Evolutionary conservation across 768 basidiomycete species (phyloP).

Genomic region (Coprinopsis cinerea): DNA sequence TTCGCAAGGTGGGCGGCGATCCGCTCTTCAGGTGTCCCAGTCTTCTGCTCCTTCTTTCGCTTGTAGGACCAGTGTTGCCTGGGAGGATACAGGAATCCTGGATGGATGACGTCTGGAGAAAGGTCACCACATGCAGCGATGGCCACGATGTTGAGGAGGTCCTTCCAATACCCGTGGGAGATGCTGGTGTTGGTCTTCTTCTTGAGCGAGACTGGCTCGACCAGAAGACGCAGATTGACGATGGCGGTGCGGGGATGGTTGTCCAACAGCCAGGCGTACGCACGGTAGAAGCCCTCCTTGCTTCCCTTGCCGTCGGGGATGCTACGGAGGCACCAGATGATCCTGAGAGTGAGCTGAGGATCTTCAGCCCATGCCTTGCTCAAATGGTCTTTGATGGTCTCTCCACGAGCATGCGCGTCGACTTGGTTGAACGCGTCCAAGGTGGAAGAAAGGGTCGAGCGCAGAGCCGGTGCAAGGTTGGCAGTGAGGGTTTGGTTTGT

Average conservation of each 20-base stretch:
- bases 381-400: constrained; percentile 30
- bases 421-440: constrained; percentile 56
- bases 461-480: constrained; percentile 46
- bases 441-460: constrained; percentile 43
- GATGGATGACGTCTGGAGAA: constrained; percentile 11
- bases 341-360: constrained; percentile 47
- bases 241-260: constrained; percentile 69
- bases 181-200: constrained; percentile 23
- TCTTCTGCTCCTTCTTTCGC: constrained; percentile 10
- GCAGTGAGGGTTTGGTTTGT: constrained; percentile 41
- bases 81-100: constrained; percentile 24
- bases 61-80: neutral
- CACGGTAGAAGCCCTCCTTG: constrained; percentile 55
- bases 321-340: constrained; percentile 65
- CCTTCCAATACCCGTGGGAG: constrained; percentile 70
- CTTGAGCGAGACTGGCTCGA: constrained; percentile 42
- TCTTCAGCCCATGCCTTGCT: constrained; percentile 53
- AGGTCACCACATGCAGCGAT: constrained; percentile 54
- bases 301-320: constrained; percentile 67
- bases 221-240: constrained; percentile 47
- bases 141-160: constrained; percentile 62
- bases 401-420: constrained; percentile 16
- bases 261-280: constrained; percentile 64
- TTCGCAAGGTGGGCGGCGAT: constrained; percentile 16
- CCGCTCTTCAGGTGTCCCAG: constrained; percentile 15